phyloP scores from a whole-genome alignment of 306 rosid genomes.

The Cajanus cajan region DNA sequence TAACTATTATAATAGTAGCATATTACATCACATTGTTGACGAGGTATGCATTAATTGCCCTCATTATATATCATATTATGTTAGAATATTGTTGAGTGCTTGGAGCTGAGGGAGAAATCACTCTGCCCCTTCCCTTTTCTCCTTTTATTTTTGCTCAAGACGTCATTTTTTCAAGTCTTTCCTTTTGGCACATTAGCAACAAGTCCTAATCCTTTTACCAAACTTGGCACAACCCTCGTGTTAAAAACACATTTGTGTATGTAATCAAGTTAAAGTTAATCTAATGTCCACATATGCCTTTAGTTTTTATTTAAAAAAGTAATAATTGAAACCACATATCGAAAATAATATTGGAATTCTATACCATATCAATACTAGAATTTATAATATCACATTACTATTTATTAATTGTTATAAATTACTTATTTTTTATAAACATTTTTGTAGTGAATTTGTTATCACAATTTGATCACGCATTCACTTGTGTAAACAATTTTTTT shows the following conservation, averaged over 20 bases:
- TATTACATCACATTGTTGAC: background rate
- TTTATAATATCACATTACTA: too few species aligned
- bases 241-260: background rate
- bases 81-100: slow-evolving; percentile 9
- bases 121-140: background rate
- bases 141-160: background rate
- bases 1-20: background rate
- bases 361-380: too few species aligned
- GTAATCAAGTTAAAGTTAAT: background rate
- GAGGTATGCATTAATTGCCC: background rate
- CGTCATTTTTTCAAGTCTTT: background rate
- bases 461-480: too few species aligned
- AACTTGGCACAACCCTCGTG: slow-evolving; percentile 14
- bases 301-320: background rate
- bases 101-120: background rate
- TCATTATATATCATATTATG: background rate
- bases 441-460: too few species aligned
- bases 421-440: too few species aligned
- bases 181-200: background rate
- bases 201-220: background rate
- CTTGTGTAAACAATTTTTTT: too few species aligned
- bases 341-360: too few species aligned
- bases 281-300: background rate
- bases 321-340: background rate
- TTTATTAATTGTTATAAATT: too few species aligned